These are phyloP conservation scores for Gardenia jasminoides DNA, from an alignment of 257 asterid genomes.

Conservation along the genomic window DNA sequence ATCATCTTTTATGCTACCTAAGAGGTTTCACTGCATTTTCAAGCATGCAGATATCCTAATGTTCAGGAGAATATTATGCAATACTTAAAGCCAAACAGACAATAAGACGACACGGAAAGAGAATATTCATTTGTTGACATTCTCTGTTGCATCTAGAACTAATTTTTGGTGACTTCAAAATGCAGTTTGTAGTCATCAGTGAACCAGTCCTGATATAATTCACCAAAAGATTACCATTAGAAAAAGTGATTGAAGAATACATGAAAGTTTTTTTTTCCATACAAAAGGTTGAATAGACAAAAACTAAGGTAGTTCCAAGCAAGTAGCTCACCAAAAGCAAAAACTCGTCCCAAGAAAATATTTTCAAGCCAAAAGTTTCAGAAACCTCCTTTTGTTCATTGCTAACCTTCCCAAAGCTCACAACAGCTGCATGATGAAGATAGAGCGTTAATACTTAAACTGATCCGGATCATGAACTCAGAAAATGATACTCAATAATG, in stretches of 20 bases:
- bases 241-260: neutral
- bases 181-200: neutral
- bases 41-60: too few species aligned
- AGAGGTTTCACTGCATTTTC: too few species aligned
- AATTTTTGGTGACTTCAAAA: neutral
- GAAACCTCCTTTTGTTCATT: slow-evolving; percentile 52
- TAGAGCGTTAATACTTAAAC: slow-evolving; percentile 4
- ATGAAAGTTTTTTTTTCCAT: neutral
- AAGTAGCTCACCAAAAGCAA: slow-evolving; percentile 57
- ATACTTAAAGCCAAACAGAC: neutral
- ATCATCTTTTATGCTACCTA: too few species aligned
- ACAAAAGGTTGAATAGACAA: neutral
- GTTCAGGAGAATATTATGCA: too few species aligned
- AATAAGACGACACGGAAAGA: neutral
- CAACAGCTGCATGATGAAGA: slow-evolving; percentile 44
- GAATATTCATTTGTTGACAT: too few species aligned
- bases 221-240: neutral
- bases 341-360: slow-evolving; percentile 80
- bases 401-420: slow-evolving; percentile 66
- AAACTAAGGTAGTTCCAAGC: neutral
- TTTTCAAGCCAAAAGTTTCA: slow-evolving; percentile 40
- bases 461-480: neutral
- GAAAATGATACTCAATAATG: neutral
- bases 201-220: neutral
- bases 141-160: neutral